These are phyloP conservation scores for Naumovozyma dairenensis DNA, from an alignment of 805 yeast genomes.

Conservation along the genomic window DNA sequence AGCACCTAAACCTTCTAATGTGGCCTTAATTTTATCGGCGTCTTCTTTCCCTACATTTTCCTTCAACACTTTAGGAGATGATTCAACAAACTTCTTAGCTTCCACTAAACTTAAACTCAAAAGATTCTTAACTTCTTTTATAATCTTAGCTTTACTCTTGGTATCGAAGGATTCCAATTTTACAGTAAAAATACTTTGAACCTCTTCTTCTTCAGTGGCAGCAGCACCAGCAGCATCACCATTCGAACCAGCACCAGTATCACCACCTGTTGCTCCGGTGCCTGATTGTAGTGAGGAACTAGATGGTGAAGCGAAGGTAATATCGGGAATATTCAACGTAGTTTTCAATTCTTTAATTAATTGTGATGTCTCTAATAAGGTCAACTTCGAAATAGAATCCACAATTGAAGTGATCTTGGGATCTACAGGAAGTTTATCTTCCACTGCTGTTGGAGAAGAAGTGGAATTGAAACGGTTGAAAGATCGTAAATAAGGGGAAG, in stretches of 20 bases:
- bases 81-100: constrained; percentile 94
- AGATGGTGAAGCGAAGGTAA: too few species aligned
- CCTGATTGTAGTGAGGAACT: constrained; percentile 1
- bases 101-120: constrained; percentile 91
- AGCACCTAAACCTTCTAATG: constrained; percentile 92
- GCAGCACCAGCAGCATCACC: constrained; percentile 56
- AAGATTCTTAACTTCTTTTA: constrained; percentile 89
- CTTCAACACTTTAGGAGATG: constrained; percentile 93
- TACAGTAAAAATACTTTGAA: constrained; percentile 84
- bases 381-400: constrained; percentile 79
- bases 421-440: too few species aligned
- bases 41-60: constrained; percentile 96
- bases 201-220: constrained; percentile 66
- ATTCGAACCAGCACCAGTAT: constrained; percentile 41
- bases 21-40: constrained; percentile 89
- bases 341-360: constrained; percentile 71
- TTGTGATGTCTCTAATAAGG: constrained; percentile 87
- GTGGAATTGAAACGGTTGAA: constrained; percentile 5
- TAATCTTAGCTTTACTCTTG: constrained; percentile 92
- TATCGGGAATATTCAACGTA: constrained; percentile 87
- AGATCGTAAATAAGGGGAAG: too few species aligned
- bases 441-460: background rate
- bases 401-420: constrained; percentile 85
- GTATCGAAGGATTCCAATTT: constrained; percentile 92
- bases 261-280: constrained; percentile 53